phyloP scores from a whole-genome alignment of 2,329 filamentous ascomycete species.

The Metarhizium album region DNA sequence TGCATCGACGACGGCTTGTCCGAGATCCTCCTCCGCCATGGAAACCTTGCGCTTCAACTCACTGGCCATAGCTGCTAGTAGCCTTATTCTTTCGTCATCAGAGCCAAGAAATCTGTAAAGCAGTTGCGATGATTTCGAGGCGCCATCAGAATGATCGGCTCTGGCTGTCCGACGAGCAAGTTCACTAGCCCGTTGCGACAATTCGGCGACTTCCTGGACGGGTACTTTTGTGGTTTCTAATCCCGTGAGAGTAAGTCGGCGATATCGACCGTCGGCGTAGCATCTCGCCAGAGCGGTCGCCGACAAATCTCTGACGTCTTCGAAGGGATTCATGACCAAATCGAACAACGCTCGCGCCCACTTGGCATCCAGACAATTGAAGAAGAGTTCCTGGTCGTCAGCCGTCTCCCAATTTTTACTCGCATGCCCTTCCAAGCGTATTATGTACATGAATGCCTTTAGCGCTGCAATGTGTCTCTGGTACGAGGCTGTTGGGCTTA shows the following conservation, averaged over 20 bases:
- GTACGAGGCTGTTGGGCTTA: slow-evolving; percentile 76
- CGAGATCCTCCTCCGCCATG: slow-evolving; percentile 54
- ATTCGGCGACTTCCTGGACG: slow-evolving; percentile 28
- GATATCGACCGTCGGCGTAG: slow-evolving; percentile 30
- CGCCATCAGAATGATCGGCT: slow-evolving; percentile 86
- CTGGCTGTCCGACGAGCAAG: slow-evolving; percentile 62
- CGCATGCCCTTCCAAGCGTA: slow-evolving; percentile 57
- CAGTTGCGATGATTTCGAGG: slow-evolving; percentile 66
- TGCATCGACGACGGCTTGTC: slow-evolving; percentile 51
- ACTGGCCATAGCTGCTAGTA: slow-evolving; percentile 48
- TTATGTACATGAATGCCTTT: slow-evolving; percentile 56
- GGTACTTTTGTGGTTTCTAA: slow-evolving; percentile 9
- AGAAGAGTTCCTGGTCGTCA: slow-evolving; percentile 29
- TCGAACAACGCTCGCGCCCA: slow-evolving; percentile 62
- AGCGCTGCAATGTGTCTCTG: slow-evolving; percentile 78
- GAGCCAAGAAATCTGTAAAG: slow-evolving; percentile 47
- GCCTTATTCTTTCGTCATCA: slow-evolving; percentile 29
- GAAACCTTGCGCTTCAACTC: slow-evolving; percentile 55
- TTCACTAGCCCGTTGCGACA: slow-evolving; percentile 41
- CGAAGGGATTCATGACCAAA: slow-evolving; percentile 79
- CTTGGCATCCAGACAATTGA: slow-evolving; percentile 31
- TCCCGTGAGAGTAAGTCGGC: slow-evolving; percentile 13
- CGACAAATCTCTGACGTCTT: slow-evolving; percentile 66
- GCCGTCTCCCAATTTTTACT: slow-evolving; percentile 26
- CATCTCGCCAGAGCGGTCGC: slow-evolving; percentile 38